Percentiles rank a stretch among this genome's conserved stretches.
These are phyloP conservation scores for Tarenaya hassleriana DNA, from an alignment of 345 rosid species.

Conservation along the genomic window DNA sequence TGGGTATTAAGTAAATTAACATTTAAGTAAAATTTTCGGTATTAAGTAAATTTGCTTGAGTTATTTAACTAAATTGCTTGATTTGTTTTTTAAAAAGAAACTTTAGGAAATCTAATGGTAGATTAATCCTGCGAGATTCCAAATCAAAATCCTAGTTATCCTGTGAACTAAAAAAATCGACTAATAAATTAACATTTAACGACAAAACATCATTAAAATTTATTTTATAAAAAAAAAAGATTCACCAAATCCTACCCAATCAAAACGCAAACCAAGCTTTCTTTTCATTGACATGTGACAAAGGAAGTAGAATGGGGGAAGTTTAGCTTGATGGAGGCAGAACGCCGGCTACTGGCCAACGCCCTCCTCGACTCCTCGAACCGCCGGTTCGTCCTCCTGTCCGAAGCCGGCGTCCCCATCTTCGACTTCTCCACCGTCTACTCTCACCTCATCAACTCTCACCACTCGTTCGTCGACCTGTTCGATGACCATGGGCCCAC, in stretches of 20 bases:
- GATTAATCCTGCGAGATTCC: no score
- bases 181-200: no score
- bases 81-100: no score
- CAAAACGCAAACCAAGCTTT: neutral
- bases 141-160: no score
- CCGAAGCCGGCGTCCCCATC: constrained; percentile 78
- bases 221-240: neutral
- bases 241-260: neutral
- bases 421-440: constrained; percentile 68
- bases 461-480: constrained; percentile 37
- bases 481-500: constrained; percentile 49
- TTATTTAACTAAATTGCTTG: no score
- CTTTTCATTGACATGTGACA: constrained; percentile 12
- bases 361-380: constrained; percentile 60
- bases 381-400: constrained; percentile 75
- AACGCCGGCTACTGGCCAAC: constrained; percentile 69
- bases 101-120: no score
- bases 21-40: neutral
- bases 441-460: constrained; percentile 46
- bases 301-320: constrained; percentile 72
- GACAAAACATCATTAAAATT: neutral
- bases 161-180: no score
- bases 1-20: neutral
- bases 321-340: constrained; percentile 69
- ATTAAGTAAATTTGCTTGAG: no score